A percentile compares a stretch with the other conserved stretches of the same genome.
These are phyloP conservation scores for Clitopilus passeckerianus DNA, from an alignment of 768 basidiomycete species.

Conservation along the genomic window DNA sequence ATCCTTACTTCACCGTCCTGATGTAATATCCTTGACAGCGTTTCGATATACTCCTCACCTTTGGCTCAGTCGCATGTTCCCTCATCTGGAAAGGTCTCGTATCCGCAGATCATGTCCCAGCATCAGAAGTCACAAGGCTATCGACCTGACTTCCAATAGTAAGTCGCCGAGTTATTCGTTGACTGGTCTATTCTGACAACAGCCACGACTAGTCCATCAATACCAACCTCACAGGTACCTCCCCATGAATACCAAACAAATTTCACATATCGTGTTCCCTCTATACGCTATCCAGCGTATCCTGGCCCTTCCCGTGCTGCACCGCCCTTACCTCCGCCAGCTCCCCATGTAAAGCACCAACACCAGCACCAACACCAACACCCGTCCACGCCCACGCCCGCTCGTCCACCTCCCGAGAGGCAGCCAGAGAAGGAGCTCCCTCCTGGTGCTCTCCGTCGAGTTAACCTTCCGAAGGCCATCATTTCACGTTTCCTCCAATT, in stretches of 20 bases:
- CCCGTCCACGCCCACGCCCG: no score
- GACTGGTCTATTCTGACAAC: not conserved
- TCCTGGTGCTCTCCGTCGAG: slow-evolving; percentile 30
- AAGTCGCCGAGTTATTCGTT: slow-evolving; percentile 47
- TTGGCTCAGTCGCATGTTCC: not conserved
- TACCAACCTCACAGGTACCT: not conserved
- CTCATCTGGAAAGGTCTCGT: not conserved
- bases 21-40: not conserved
- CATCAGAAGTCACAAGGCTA: slow-evolving; percentile 80
- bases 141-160: slow-evolving; percentile 64
- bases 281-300: slow-evolving; percentile 14
- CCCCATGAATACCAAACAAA: slow-evolving; percentile 8
- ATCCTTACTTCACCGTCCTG: not conserved
- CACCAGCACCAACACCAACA: slow-evolving; percentile 5
- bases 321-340: slow-evolving; percentile 17
- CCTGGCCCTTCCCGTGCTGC: slow-evolving; percentile 19
- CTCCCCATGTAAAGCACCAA: slow-evolving; percentile 6
- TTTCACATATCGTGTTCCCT: slow-evolving; percentile 21
- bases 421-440: slow-evolving; percentile 35
- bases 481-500: slow-evolving; percentile 74
- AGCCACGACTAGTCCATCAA: not conserved
- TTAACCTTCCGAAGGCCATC: slow-evolving; percentile 67
- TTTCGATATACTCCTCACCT: not conserved
- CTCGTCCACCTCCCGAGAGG: slow-evolving; percentile 12
- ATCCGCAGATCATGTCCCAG: slow-evolving; percentile 69